Conservation (phyloP, 768 basidiomycete species). For the Boletus subcaerulescens region DNA sequence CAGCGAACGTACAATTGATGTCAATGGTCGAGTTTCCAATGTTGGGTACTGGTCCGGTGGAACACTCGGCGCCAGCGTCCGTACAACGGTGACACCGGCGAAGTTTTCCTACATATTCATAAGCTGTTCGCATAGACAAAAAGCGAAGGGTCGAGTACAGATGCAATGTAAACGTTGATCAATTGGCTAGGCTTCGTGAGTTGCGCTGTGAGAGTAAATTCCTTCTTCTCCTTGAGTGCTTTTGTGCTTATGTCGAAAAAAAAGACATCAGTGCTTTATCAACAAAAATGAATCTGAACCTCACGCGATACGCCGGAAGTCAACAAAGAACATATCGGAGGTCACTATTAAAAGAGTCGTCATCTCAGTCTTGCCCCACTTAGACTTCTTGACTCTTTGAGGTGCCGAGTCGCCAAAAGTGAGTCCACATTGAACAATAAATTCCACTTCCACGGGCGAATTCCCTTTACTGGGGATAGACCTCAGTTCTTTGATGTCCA, state of each 20-base stretch:
- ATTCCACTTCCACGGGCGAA: slow-evolving; percentile 53
- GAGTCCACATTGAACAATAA: slow-evolving; percentile 59
- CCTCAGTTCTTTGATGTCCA: slow-evolving; percentile 49
- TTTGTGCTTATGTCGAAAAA: slow-evolving; percentile 53
- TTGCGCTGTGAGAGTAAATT: slow-evolving; percentile 55
- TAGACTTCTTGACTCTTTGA: slow-evolving; percentile 45
- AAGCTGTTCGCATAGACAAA: slow-evolving; percentile 9
- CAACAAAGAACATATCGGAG: slow-evolving; percentile 71
- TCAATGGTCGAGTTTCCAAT: slow-evolving; percentile 68
- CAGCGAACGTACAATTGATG: slow-evolving; percentile 44
- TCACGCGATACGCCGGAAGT: slow-evolving; percentile 78
- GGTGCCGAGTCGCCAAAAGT: slow-evolving; percentile 28
- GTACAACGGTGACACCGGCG: slow-evolving; percentile 59
- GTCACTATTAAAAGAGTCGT: slow-evolving; percentile 73
- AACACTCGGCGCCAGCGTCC: slow-evolving; percentile 58
- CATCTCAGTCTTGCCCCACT: slow-evolving; percentile 48
- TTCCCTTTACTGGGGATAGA: slow-evolving; percentile 43
- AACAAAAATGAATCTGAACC: slow-evolving; percentile 15
- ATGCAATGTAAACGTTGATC: slow-evolving; percentile 55
- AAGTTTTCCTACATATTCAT: slow-evolving; percentile 56
- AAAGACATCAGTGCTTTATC: slow-evolving; percentile 1
- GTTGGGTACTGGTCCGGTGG: slow-evolving; percentile 57
- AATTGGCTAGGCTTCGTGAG: slow-evolving; percentile 77
- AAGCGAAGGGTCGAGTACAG: slow-evolving; percentile 41
- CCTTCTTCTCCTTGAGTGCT: slow-evolving; percentile 54